These are phyloP conservation scores for Auxenochlorella pyrenoidosa DNA, from an alignment of 139 green algal species.

Conservation along the genomic window DNA sequence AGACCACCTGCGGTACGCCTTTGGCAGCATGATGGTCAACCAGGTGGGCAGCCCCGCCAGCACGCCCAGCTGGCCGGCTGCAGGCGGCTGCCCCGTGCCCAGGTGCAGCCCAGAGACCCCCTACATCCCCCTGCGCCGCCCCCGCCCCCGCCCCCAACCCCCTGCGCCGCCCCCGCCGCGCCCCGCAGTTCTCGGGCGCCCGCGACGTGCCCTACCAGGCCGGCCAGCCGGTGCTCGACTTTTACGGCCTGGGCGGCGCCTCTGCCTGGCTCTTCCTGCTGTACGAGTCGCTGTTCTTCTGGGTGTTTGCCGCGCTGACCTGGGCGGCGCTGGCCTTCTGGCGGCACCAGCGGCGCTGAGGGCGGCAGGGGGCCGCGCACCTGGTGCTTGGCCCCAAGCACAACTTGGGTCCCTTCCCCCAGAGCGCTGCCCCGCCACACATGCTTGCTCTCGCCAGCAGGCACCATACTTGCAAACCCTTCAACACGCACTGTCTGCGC, in stretches of 20 bases:
- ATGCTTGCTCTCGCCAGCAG: too few relatives aligned
- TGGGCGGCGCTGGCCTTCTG: conserved; percentile 9
- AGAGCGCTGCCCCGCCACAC: too few relatives aligned
- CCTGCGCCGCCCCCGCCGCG: too few relatives aligned
- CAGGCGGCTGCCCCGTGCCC: too few relatives aligned
- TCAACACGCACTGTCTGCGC: not conserved
- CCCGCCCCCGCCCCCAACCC: not conserved
- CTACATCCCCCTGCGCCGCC: not conserved
- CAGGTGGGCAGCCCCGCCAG: conserved; percentile 12
- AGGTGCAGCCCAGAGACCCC: too few relatives aligned
- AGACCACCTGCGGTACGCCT: conserved; percentile 34
- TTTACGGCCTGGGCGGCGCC: conserved; percentile 7
- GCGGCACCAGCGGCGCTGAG: conserved; percentile 31
- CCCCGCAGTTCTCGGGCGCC: not conserved
- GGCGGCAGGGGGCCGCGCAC: not conserved
- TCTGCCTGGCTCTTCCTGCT: conserved; percentile 18
- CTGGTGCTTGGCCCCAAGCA: not conserved
- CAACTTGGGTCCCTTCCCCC: too few relatives aligned
- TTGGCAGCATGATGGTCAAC: conserved; percentile 55
- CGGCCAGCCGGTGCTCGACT: not conserved
- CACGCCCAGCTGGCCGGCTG: too few relatives aligned
- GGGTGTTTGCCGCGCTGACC: not conserved
- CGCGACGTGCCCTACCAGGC: not conserved
- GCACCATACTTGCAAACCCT: not conserved
- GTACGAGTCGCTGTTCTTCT: conserved; percentile 14